Conservation (phyloP, 1,284 basidiomycete species). For the Tylopilus sp. region DNA sequence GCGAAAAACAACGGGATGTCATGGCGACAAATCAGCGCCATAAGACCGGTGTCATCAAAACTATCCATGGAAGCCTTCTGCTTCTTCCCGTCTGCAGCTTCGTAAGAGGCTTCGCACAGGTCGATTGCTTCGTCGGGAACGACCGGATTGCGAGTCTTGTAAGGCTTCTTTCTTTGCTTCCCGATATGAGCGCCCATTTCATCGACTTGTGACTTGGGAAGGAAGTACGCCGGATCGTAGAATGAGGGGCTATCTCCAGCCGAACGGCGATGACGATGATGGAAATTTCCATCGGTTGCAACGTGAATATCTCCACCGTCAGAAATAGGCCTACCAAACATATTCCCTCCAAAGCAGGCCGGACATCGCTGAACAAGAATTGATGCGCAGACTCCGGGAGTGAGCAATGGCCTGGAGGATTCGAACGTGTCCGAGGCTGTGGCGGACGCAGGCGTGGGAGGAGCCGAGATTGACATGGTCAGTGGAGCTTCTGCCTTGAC, state of each 20-base stretch:
- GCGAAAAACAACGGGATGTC: no score
- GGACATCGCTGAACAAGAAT: slow-evolving; percentile 18
- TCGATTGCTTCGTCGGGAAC: slow-evolving; percentile 4
- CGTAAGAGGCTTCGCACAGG: slow-evolving; percentile 1
- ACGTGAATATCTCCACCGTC: not conserved
- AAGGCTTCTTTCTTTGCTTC: not conserved
- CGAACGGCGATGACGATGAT: slow-evolving; percentile 2
- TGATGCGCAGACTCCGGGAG: no score
- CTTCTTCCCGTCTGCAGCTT: slow-evolving; percentile 4
- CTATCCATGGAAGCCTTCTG: not conserved
- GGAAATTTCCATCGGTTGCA: not conserved
- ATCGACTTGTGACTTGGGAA: not conserved
- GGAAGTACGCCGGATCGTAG: slow-evolving; percentile 1
- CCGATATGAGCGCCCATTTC: not conserved
- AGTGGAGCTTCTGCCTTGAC: no score
- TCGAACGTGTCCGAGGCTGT: no score
- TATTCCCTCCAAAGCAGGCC: not conserved
- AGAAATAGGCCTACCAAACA: no score
- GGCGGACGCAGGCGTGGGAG: no score
- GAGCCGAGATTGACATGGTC: no score
- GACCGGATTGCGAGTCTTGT: no score
- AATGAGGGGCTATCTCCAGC: not conserved
- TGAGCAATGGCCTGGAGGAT: no score
- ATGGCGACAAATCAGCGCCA: not conserved
- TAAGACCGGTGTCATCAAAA: not conserved